A percentile compares a stretch with the other conserved stretches of the same genome.
These are phyloP conservation scores for Mariannaea sp. DNA, from an alignment of 2,329 filamentous ascomycete genomes.

Conservation along the genomic window DNA sequence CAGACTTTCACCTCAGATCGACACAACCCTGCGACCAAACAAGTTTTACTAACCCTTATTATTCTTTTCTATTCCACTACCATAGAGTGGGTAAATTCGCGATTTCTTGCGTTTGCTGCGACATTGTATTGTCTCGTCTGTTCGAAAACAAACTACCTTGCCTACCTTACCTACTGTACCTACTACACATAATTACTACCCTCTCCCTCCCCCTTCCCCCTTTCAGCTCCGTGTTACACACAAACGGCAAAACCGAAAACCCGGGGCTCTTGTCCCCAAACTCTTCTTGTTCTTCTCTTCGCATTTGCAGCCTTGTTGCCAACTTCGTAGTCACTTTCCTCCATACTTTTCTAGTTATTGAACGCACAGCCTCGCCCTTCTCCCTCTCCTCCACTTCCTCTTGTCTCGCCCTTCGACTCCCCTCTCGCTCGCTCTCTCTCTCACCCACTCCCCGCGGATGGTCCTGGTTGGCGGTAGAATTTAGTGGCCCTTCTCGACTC, in stretches of 20 bases:
- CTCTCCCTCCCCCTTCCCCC: neutral
- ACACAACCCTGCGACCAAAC: conserved; percentile 10
- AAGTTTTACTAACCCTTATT: neutral
- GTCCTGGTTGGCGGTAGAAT: neutral
- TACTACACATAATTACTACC: neutral
- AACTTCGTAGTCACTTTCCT: conserved; percentile 16
- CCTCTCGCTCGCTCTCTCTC: conserved; percentile 5
- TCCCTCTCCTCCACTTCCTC: conserved; percentile 3
- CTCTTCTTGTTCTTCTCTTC: neutral
- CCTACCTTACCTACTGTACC: no score
- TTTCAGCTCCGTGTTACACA: neutral
- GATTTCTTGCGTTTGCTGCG: neutral
- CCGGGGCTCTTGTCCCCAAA: neutral
- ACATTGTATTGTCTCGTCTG: neutral
- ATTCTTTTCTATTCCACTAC: neutral
- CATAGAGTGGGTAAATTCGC: no score
- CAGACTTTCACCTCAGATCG: conserved; percentile 12
- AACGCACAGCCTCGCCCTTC: conserved; percentile 11
- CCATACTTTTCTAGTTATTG: conserved; percentile 11
- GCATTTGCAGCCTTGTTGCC: neutral
- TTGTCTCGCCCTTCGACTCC: conserved; percentile 10
- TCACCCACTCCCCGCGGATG: conserved; percentile 7
- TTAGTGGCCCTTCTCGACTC: conserved; percentile 23
- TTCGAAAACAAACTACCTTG: no score
- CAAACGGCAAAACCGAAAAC: neutral